phyloP scores from a whole-genome alignment of 139 green algal genomes.

The Penium margaritaceum region DNA sequence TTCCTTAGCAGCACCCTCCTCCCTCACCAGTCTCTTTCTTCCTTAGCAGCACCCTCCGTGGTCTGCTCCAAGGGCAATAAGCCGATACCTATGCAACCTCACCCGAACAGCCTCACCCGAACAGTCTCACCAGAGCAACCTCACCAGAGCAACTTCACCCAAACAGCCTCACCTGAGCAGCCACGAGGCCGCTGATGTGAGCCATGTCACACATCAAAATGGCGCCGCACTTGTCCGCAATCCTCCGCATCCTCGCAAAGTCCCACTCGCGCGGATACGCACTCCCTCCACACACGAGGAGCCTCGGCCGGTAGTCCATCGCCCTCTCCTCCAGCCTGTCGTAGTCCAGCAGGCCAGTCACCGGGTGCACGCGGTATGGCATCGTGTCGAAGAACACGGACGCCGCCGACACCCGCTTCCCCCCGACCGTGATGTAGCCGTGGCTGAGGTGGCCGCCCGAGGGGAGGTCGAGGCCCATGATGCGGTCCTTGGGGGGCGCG shows the following conservation, averaged over 20 bases:
- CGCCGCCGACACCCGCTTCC: constrained; percentile 77
- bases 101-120: no score
- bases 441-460: constrained; percentile 79
- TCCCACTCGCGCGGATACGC: constrained; percentile 81
- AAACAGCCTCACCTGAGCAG: no score
- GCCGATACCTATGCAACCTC: no score
- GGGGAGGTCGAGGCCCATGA: constrained; percentile 82
- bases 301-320: constrained; percentile 71
- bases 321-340: constrained; percentile 77
- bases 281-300: constrained; percentile 73
- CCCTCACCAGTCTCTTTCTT: no score
- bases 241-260: constrained; percentile 64
- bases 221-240: constrained; percentile 67
- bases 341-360: constrained; percentile 75
- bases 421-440: constrained; percentile 80
- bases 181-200: constrained; percentile 75
- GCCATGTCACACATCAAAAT: constrained; percentile 80
- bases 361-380: constrained; percentile 74
- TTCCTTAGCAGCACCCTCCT: no score
- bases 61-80: no score
- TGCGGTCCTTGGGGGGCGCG: constrained; percentile 64
- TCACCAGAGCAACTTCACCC: no score
- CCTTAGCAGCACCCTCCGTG: no score
- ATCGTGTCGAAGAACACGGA: constrained; percentile 76
- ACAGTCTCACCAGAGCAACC: no score